These are phyloP conservation scores for Coemansia interrupta DNA, from an alignment of 192 early-diverging fungal genomes.

Conservation along the genomic window DNA sequence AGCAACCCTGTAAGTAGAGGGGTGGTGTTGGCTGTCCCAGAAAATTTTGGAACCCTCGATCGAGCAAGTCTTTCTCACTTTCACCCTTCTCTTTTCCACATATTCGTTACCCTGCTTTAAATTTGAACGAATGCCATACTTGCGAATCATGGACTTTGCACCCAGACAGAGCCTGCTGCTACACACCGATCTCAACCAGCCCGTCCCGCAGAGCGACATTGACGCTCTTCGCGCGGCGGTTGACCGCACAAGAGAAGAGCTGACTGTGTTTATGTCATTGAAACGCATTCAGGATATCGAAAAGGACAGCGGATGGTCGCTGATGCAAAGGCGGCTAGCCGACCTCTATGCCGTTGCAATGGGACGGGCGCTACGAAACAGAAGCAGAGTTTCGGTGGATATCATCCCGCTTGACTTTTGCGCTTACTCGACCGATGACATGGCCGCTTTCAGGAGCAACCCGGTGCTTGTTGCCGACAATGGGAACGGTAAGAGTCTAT, in stretches of 20 bases:
- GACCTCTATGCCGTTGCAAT: conserved; percentile 36
- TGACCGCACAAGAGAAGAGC: conserved; percentile 20
- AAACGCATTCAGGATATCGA: background rate
- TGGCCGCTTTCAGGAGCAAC: conserved; percentile 20
- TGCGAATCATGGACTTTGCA: conserved; percentile 17
- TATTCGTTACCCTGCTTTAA: background rate
- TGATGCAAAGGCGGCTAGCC: conserved; percentile 45
- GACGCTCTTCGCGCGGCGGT: conserved; percentile 25
- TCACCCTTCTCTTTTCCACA: background rate
- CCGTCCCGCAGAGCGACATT: conserved; percentile 15
- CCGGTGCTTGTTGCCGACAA: conserved; percentile 12
- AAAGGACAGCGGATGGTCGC: conserved; percentile 26
- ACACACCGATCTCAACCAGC: conserved; percentile 10
- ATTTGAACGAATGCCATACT: conserved; percentile 1
- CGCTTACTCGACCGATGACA: conserved; percentile 38
- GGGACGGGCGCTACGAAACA: conserved; percentile 16
- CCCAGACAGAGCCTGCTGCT: conserved; percentile 28
- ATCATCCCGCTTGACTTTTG: conserved; percentile 46
- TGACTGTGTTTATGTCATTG: conserved; percentile 34
- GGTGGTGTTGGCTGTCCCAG: background rate
- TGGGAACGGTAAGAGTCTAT: conserved; percentile 10
- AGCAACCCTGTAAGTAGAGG: no score
- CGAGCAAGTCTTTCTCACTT: background rate
- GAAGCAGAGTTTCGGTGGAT: conserved; percentile 8
- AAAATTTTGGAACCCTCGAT: background rate